Evolutionary conservation across 2,329 filamentous ascomycete species (phyloP).

Genomic region (Trichophaea hybrida): DNA sequence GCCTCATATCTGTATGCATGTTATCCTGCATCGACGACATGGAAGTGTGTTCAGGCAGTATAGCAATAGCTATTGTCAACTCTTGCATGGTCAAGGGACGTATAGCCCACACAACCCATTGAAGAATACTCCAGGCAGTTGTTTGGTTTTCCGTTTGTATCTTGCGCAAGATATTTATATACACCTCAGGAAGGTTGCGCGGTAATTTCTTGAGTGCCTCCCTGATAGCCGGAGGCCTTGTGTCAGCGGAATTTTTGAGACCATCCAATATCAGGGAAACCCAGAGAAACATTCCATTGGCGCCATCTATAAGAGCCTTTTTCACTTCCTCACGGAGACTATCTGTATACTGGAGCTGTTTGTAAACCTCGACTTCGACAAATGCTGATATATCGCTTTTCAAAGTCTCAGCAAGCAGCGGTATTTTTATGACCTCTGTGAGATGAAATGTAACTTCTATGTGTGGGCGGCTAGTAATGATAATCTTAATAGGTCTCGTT

Average conservation of each 20-base stretch:
- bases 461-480: constrained; percentile 8
- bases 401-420: constrained; percentile 2
- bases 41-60: constrained; percentile 1
- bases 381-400: constrained; percentile 5
- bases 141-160: constrained; percentile 7
- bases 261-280: constrained; percentile 14
- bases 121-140: constrained; percentile 16
- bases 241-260: neutral
- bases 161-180: constrained; percentile 5
- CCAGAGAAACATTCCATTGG: constrained; percentile 16
- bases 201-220: constrained; percentile 1
- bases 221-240: neutral
- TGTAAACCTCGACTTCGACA: neutral
- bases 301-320: constrained; percentile 7
- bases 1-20: constrained; percentile 19
- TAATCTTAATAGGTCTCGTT: neutral
- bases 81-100: constrained; percentile 20
- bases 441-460: neutral
- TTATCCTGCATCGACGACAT: constrained; percentile 19
- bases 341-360: neutral
- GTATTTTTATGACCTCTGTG: neutral
- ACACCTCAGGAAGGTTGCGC: neutral
- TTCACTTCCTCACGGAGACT: constrained; percentile 1
- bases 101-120: constrained; percentile 16
- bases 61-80: constrained; percentile 20